Conservation (phyloP, 2,329 filamentous ascomycete genomes). For the Clathrospora elynae region DNA sequence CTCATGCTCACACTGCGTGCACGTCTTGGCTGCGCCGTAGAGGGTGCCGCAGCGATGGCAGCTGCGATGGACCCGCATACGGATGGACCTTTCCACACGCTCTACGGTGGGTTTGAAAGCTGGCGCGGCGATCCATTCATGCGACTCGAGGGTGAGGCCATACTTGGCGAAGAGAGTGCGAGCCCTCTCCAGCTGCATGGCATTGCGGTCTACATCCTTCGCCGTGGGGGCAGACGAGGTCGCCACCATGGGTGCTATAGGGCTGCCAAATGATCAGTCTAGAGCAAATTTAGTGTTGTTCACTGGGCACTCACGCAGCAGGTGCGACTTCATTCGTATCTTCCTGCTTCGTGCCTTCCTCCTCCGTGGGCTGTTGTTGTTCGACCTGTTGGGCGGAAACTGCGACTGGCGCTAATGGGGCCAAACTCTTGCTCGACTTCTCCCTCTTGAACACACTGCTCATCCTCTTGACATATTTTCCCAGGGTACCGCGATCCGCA, state of each 20-base stretch:
- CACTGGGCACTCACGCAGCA: slow-evolving; percentile 7
- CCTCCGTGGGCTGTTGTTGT: slow-evolving; percentile 5
- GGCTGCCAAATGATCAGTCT: slow-evolving; percentile 4
- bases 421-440: slow-evolving; percentile 29
- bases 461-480: slow-evolving; percentile 50
- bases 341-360: slow-evolving; percentile 13
- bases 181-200: slow-evolving; percentile 48
- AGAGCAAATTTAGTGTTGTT: slow-evolving; percentile 5
- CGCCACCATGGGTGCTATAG: slow-evolving; percentile 5
- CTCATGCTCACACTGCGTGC: slow-evolving; percentile 75
- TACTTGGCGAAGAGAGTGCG: slow-evolving; percentile 52
- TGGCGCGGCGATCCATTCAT: slow-evolving; percentile 42
- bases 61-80: slow-evolving; percentile 75
- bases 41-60: slow-evolving; percentile 81
- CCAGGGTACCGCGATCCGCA: slow-evolving; percentile 40
- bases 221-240: slow-evolving; percentile 17
- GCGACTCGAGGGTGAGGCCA: slow-evolving; percentile 49
- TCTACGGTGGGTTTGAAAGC: slow-evolving; percentile 41
- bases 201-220: slow-evolving; percentile 37
- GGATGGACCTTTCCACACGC: slow-evolving; percentile 75
- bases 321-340: slow-evolving; percentile 6
- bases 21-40: slow-evolving; percentile 75
- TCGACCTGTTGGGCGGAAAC: slow-evolving; percentile 14
- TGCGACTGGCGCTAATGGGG: slow-evolving; percentile 10
- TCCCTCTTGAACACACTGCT: slow-evolving; percentile 47